Evolutionary conservation across 2,329 filamentous ascomycete genomes (phyloP).

Genomic region (Colletotrichum scovillei): DNA sequence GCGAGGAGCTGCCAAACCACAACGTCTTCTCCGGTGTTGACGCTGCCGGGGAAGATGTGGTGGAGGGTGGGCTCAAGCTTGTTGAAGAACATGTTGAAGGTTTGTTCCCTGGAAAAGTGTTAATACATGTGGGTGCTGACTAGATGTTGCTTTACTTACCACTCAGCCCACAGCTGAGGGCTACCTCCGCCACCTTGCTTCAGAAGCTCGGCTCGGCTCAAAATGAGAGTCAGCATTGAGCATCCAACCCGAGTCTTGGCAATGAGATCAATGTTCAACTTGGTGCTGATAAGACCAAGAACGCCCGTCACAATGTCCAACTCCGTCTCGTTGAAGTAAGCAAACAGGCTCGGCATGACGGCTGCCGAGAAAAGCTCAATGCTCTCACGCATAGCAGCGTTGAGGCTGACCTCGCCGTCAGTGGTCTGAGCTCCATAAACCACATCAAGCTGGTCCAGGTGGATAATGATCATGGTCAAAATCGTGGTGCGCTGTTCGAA

Average conservation of each 20-base stretch:
- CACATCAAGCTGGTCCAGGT: conserved; percentile 92
- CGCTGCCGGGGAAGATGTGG: conserved; percentile 90
- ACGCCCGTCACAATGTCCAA: conserved; percentile 92
- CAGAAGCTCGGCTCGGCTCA: conserved; percentile 92
- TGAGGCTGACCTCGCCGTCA: conserved; percentile 77
- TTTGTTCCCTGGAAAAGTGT: conserved; percentile 67
- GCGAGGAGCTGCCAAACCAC: conserved; percentile 99
- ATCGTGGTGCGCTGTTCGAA: conserved; percentile 95
- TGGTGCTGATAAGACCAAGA: conserved; percentile 84
- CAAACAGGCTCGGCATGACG: conserved; percentile 90
- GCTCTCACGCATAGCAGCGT: conserved; percentile 84
- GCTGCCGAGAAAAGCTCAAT: conserved; percentile 90
- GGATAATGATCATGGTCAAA: conserved; percentile 93
- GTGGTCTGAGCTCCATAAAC: conserved; percentile 82
- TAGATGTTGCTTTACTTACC: conserved; percentile 57
- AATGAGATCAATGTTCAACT: conserved; percentile 85
- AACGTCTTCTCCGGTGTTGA: conserved; percentile 90
- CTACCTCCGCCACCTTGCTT: conserved; percentile 81
- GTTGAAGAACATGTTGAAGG: conserved; percentile 91
- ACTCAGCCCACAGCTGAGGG: conserved; percentile 82
- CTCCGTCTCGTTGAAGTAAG: conserved; percentile 90
- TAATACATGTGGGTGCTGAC: background rate
- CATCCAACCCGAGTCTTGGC: conserved; percentile 89
- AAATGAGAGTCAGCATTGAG: conserved; percentile 90
- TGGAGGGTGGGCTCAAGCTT: conserved; percentile 85